Evolutionary conservation across 2,329 filamentous ascomycete species (phyloP), one percentile per base, ranked within the genome.

Genomic region (Colletotrichum sp.): DNA sequence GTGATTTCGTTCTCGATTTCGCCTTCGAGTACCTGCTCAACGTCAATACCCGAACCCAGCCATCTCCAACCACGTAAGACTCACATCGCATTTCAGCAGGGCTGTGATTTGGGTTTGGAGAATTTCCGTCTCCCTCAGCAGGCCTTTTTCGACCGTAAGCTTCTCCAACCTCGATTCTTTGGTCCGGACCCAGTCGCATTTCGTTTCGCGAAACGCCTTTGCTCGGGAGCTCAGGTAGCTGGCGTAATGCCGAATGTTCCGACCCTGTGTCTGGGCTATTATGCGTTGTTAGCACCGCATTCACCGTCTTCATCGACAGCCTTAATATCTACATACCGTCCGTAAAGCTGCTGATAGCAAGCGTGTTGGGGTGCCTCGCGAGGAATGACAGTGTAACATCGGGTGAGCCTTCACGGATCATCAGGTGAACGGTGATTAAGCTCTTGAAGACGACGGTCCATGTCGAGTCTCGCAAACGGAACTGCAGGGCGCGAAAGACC

Each of bases 391-490:
- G 89, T 4, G 97, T 98, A 65, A 96, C 94, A 83, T 99, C 95
- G 39, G 94, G 93, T 78, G 96, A 94, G 70, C 97, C 97, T 87
- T 99, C 97, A 80, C 97, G 92, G 83, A 99, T 97, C 97, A 99
- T 99, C 77, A 99, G 88, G 85, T 99, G 97, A 63, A 98, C 93
- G 65, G 98, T 97, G 81, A 99, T 98, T 79, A 99, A 89, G 81
- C 95, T 94, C 89, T 99, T 99, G 93, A 98, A 98, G 79, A 98
- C 96, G 74, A 99, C 96, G n/a, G 97, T 99, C 97, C 97, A 99
- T 89, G 97, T 98, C 80, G 96, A 96, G 85, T 99, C 97, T 83
- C 96, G 94, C 79, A 99, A 87, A 69, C 97, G 93, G 84, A 95
- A 92, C 83, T 98, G 96, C 71, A 99, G 89, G 57, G 96, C 95